Evolutionary conservation across 2,329 filamentous ascomycete genomes (phyloP), one percentile per base, ranked within the genome.

Genomic region (Ophiocordyceps camponoti-saundersi): DNA sequence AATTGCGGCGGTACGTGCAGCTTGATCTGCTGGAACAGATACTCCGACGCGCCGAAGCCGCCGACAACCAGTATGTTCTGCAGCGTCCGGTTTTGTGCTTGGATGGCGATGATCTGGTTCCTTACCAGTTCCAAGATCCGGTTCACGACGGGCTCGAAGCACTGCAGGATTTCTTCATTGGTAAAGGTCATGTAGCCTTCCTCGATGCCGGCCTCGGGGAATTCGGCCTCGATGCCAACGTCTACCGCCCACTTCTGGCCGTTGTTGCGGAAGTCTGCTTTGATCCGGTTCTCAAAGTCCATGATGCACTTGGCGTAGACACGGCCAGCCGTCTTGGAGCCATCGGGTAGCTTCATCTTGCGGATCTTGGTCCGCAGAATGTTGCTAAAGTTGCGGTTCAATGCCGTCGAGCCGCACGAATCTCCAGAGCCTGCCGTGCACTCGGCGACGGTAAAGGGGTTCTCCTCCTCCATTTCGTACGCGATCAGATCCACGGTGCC

Each of bases 141-240:
- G 71, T 96, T 95, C 48, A 96, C 90, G 11, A 98, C 92, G 13
- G 92, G 92, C 71, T 96, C 90, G 63, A 96, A 98, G 70, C 92
- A 96, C 68, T 96, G 90, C 55, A 98, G 73, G 57, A 98, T 96
- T 66, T 98, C 92, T 67, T 96, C 92, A 62, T 98, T 96, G 51
- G 89, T 96, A 63, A 98, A 98, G 2, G 90, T 96, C 92, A 98
- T 98, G 71, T 95, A 96, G 45, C 92, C 90, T 66, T 98, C 92
- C 68, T 96, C 92, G 55, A 98, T 96, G 55, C 88, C 89, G 30
- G 92, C 92, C 61, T 96, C 92, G 39, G 90, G 90, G 69, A 93
- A 96, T 61, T 96, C 92, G 42, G 90, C 88, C 71, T 98, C 92
- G 58, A 98, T 96, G 60, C 92, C 92, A 45, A 98, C 92, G 61